These are phyloP conservation scores for Bacidia gigantensis DNA, from an alignment of 495 filamentous ascomycete genomes.

Conservation along the genomic window DNA sequence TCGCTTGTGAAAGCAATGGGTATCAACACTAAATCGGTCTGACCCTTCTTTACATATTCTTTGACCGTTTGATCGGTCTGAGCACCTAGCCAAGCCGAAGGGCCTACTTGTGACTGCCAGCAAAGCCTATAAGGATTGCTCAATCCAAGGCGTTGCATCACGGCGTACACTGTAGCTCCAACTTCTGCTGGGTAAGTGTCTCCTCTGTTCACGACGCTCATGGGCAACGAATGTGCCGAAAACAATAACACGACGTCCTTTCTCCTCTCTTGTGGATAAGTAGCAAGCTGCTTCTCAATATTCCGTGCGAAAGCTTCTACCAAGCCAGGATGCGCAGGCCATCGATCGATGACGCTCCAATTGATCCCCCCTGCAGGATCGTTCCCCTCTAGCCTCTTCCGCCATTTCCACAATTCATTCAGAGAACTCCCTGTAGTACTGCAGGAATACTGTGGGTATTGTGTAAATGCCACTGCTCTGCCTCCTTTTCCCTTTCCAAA, in stretches of 20 bases:
- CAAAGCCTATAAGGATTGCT: conserved; percentile 83
- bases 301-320: conserved; percentile 86
- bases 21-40: conserved; percentile 81
- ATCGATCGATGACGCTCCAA: conserved; percentile 98
- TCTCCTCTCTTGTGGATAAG: conserved; percentile 67
- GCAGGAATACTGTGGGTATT: conserved; percentile 99
- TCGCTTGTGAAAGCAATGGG: conserved; percentile 97
- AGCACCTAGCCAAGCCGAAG: conserved; percentile 87
- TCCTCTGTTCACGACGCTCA: conserved; percentile 90
- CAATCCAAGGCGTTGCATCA: conserved; percentile 79
- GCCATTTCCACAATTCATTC: conserved; percentile 96
- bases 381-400: conserved; percentile 75
- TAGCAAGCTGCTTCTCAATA: conserved; percentile 66
- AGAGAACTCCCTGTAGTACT: conserved; percentile 92
- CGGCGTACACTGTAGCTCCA: conserved; percentile 90
- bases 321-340: conserved; percentile 81
- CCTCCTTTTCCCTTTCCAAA: conserved; percentile 77
- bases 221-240: conserved; percentile 90
- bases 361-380: conserved; percentile 53
- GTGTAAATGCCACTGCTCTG: conserved; percentile 90
- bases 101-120: conserved; percentile 98
- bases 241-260: conserved; percentile 77
- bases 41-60: conserved; percentile 76
- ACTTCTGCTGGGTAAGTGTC: conserved; percentile 97
- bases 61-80: conserved; percentile 83